These are phyloP conservation scores for Trypanosoma mega DNA, from an alignment of 208 protist genomes.

Conservation along the genomic window DNA sequence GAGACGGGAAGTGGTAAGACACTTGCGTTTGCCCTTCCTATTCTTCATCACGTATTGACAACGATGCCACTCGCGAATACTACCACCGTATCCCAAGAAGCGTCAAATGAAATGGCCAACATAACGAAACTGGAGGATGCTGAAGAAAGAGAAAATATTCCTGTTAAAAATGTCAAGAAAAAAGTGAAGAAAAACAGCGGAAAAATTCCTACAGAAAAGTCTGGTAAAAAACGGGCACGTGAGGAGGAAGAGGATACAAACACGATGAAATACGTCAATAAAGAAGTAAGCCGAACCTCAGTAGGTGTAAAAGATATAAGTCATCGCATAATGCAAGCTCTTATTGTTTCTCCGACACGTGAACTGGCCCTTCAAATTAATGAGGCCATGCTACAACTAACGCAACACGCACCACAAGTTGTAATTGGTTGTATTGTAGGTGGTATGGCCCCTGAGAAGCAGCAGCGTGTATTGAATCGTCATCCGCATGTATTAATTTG, in stretches of 20 bases:
- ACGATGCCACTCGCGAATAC: constrained; percentile 24
- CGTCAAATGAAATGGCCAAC: neutral
- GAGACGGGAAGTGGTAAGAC: constrained; percentile 97
- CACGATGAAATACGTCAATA: constrained; percentile 2
- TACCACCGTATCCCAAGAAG: neutral
- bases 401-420: constrained; percentile 49
- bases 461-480: constrained; percentile 89
- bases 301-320: constrained; percentile 8
- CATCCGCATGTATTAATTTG: constrained; percentile 92
- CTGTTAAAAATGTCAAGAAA: no score
- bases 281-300: constrained; percentile 2
- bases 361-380: constrained; percentile 98
- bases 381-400: constrained; percentile 64
- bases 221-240: neutral
- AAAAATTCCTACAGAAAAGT: neutral
- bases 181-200: neutral
- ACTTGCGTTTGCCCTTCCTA: constrained; percentile 97
- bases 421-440: constrained; percentile 81
- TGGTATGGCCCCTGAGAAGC: constrained; percentile 88
- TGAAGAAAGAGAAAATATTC: no score
- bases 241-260: constrained; percentile 9
- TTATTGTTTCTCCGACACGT: constrained; percentile 97
- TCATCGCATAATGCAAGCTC: constrained; percentile 75
- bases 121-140: neutral
- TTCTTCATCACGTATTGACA: constrained; percentile 66